Percentiles rank a stretch among this genome's conserved stretches.
phyloP scores from a whole-genome alignment of 768 basidiomycete genomes.

The Krasilnikovozyma curviuscula region DNA sequence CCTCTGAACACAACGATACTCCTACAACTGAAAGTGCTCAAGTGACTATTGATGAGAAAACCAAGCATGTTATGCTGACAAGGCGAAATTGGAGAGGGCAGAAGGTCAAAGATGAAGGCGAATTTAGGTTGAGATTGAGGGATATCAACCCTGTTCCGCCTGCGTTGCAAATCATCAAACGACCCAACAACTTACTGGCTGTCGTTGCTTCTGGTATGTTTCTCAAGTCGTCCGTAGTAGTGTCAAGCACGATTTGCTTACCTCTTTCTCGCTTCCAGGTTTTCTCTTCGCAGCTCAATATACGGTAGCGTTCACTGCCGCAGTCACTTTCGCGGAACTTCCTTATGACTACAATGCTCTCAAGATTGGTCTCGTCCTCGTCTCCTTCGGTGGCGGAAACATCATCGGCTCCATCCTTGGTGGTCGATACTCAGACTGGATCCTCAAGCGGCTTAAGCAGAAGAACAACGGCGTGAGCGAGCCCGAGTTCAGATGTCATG shows the following conservation, averaged over 20 bases:
- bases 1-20: no score
- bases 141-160: slow-evolving; percentile 62
- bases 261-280: no score
- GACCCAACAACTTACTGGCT: slow-evolving; percentile 48
- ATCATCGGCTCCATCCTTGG: slow-evolving; percentile 39
- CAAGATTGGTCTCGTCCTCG: slow-evolving; percentile 52
- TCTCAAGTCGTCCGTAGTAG: no score
- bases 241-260: no score
- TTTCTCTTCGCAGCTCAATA: slow-evolving; percentile 53
- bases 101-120: slow-evolving; percentile 14
- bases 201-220: slow-evolving; percentile 45
- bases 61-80: slow-evolving; percentile 11
- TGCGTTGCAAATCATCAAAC: slow-evolving; percentile 38
- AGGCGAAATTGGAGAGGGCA: no score
- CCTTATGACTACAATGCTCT: slow-evolving; percentile 48
- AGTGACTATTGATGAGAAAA: slow-evolving; percentile 16
- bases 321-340: slow-evolving; percentile 34
- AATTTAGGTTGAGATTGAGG: slow-evolving; percentile 38
- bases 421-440: slow-evolving; percentile 40
- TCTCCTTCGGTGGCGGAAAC: slow-evolving; percentile 47
- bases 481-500: no score
- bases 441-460: slow-evolving; percentile 31
- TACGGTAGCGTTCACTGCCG: slow-evolving; percentile 50
- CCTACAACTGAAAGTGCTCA: no score
- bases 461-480: slow-evolving; percentile 34